phyloP scores from a whole-genome alignment of 2,329 filamentous ascomycete species.

The Cladophialophora immunda region DNA sequence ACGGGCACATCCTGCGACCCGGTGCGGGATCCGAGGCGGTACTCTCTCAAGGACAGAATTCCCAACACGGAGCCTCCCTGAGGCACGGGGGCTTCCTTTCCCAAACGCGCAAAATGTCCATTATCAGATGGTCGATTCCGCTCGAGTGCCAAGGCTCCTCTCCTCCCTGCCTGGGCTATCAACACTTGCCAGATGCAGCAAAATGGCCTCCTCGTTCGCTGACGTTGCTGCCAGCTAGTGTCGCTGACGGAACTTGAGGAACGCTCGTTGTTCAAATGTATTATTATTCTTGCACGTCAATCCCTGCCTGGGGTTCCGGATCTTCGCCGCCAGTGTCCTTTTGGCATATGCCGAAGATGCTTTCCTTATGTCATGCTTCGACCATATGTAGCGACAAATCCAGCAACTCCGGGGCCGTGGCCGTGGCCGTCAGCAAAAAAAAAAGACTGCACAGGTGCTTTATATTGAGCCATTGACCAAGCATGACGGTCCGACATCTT shows the following conservation, averaged over 20 bases:
- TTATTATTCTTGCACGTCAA: not conserved
- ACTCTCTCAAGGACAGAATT: not conserved
- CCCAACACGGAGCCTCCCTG: not conserved
- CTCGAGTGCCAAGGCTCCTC: not conserved
- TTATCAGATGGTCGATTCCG: not conserved
- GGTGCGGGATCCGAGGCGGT: not conserved
- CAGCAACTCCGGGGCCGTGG: not conserved
- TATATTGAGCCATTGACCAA: not conserved
- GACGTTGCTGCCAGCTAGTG: not conserved
- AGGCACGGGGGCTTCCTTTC: not conserved
- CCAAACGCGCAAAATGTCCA: not conserved
- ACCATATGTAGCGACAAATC: not conserved
- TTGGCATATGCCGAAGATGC: not conserved
- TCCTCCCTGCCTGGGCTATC: not conserved
- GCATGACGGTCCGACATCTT: not conserved
- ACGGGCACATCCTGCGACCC: not conserved
- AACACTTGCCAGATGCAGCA: slow-evolving; percentile 16
- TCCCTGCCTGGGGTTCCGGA: not conserved
- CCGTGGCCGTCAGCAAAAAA: not conserved
- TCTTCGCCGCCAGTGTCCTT: not conserved
- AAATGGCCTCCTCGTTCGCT: not conserved
- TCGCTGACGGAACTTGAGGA: not conserved
- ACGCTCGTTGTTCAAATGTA: not conserved
- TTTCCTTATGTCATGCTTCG: not conserved
- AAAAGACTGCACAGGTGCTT: not conserved